Conservation (phyloP, 306 rosid genomes). For the Mimosa bimucronata region DNA sequence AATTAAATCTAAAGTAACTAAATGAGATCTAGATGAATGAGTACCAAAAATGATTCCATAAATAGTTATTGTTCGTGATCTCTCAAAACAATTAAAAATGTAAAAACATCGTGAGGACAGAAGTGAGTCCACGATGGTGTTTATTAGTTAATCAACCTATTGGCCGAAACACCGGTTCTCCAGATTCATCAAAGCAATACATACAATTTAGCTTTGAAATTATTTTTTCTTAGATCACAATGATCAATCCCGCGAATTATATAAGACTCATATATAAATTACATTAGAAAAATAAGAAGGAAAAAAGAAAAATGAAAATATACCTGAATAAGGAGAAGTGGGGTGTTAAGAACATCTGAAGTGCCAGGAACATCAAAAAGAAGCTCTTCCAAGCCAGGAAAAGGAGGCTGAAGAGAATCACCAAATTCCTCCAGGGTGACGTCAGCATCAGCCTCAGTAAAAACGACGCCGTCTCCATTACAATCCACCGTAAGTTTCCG, state of each 20-base stretch:
- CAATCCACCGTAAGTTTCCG: conserved; percentile 16
- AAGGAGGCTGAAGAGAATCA: conserved; percentile 18
- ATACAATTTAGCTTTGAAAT: too few species aligned
- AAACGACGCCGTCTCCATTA: neutral
- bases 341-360: neutral
- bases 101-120: neutral
- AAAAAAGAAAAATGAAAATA: neutral
- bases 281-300: neutral
- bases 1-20: too few species aligned
- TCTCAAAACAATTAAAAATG: too few species aligned
- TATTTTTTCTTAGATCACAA: too few species aligned
- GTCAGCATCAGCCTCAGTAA: conserved; percentile 14
- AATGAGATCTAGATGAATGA: too few species aligned
- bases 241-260: neutral
- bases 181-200: neutral
- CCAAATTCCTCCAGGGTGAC: neutral
- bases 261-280: too few species aligned
- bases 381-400: conserved; percentile 13
- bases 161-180: neutral
- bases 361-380: neutral
- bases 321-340: conserved; percentile 12
- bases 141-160: too few species aligned
- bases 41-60: too few species aligned
- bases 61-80: neutral
- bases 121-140: neutral